Evolutionary conservation across 2,329 filamentous ascomycete genomes (phyloP).

Genomic region (Teratosphaeria epicoccoides): DNA sequence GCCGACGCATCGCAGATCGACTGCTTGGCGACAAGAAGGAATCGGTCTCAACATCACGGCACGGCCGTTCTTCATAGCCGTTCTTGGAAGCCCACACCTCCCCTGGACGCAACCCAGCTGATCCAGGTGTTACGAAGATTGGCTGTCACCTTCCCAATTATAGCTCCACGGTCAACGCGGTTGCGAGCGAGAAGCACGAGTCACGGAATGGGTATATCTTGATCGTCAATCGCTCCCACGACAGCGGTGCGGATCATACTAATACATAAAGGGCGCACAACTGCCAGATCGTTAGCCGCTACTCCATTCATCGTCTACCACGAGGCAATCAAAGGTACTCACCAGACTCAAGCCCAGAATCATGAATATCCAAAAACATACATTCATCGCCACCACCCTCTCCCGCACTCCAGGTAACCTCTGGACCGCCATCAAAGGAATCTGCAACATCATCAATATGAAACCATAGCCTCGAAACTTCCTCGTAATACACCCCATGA

Average conservation of each 20-base stretch:
- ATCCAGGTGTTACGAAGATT: neutral
- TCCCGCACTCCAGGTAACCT: conserved; percentile 65
- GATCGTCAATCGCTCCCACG: neutral
- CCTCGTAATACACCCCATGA: conserved; percentile 97
- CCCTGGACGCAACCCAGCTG: neutral
- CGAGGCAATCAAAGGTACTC: too few species aligned
- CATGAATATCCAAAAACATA: conserved; percentile 27
- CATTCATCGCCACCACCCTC: conserved; percentile 60
- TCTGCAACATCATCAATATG: conserved; percentile 87
- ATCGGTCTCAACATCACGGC: neutral
- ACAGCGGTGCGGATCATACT: neutral
- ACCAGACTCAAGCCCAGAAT: conserved; percentile 28
- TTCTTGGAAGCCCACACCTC: too few species aligned
- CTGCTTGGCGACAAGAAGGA: too few species aligned
- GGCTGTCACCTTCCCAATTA: neutral
- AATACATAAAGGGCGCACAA: neutral
- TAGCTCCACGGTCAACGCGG: neutral
- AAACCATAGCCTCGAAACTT: conserved; percentile 93
- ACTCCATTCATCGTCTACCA: too few species aligned
- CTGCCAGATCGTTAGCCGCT: neutral
- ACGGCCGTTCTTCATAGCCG: neutral
- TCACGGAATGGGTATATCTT: neutral
- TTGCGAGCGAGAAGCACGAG: neutral
- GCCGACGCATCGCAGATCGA: too few species aligned
- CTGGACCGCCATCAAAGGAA: conserved; percentile 90